Evolutionary conservation across 139 green algal genomes (phyloP), one percentile per base, ranked within the genome.

Genomic region (Choricystis sp.): DNA sequence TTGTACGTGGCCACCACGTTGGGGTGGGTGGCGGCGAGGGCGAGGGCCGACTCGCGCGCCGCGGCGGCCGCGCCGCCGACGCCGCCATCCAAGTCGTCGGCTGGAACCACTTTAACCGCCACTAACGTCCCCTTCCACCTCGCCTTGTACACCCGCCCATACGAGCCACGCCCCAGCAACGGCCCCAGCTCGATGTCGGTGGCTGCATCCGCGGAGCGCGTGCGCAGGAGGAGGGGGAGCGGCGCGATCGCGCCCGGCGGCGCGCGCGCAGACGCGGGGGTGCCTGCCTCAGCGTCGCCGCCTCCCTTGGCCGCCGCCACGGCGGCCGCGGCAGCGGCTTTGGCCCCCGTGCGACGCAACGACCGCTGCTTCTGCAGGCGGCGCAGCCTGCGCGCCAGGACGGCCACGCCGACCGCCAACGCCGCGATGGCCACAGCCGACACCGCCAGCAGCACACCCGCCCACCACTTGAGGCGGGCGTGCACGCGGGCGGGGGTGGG

Each of bases 121-220:
- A 52, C 40, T 16, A 52, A 16, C 9, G 40, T 21, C 40, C 40
- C 40, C 9, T 16, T 9, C 40, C 40, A 52, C 40, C 16, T 52
- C 9, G 40, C 61, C 24, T 66, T 66, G 61, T 30, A 66, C 1
- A 66, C 61, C 24, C 25, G n/a, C 0, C 61, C 61, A 22, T 57
- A 66, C 23, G 31, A 40, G 61, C 61, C 61, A 9, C 61, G 31
- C 1, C 61, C 61, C 3, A 64, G 29, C 60, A 64, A 26, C 19
- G 60, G 40, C 40, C 40, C 40, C 40, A 52, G 16, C 40, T 52
- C 40, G 9, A 52, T 16, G 40, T 52, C 40, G 40, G 40, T 21
- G 9, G 40, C 40, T 9, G 40, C 40, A 9, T 52, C 40, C 9
- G 40, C 9, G 40, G 40, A 52, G 9, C 16, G 9, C 9, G 40